Evolutionary conservation across 768 basidiomycete species (phyloP).

Genomic region (Phaffia australis): DNA sequence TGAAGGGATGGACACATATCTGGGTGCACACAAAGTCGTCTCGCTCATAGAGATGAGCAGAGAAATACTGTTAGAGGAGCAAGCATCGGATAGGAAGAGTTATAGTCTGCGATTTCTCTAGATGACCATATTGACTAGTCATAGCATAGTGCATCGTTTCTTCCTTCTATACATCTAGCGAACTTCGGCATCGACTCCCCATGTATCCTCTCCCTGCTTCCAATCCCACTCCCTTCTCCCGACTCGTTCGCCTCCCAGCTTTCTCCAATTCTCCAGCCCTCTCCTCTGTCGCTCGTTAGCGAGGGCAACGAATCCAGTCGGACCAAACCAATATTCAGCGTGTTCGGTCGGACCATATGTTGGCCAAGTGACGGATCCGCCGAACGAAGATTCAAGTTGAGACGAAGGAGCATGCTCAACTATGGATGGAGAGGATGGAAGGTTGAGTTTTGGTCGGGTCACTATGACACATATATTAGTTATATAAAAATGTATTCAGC

Average conservation of each 20-base stretch:
- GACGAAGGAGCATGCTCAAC: neutral
- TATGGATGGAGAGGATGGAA: slow-evolving; percentile 13
- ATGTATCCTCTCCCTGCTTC: slow-evolving; percentile 24
- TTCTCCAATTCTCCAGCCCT: slow-evolving; percentile 21
- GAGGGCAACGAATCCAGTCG: slow-evolving; percentile 6
- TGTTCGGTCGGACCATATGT: slow-evolving; percentile 9
- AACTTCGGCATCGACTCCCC: neutral
- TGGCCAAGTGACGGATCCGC: slow-evolving; percentile 9
- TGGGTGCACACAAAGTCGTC: too few species aligned
- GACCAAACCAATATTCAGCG: slow-evolving; percentile 11
- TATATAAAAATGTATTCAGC: too few species aligned
- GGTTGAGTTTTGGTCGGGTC: slow-evolving; percentile 22
- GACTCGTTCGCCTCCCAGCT: slow-evolving; percentile 2
- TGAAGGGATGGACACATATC: too few species aligned
- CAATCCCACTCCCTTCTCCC: slow-evolving; percentile 24
- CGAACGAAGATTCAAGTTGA: slow-evolving; percentile 19
- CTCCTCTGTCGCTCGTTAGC: slow-evolving; percentile 9
- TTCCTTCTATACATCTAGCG: too few species aligned
- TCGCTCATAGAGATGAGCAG: too few species aligned
- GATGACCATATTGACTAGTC: too few species aligned
- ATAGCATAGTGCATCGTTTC: too few species aligned
- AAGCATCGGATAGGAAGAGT: too few species aligned
- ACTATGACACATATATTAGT: too few species aligned
- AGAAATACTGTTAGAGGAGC: too few species aligned
- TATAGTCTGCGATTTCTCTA: too few species aligned